These are phyloP conservation scores for Akanthomyces dipterigenus DNA, from an alignment of 2,329 filamentous ascomycete species.

Conservation along the genomic window DNA sequence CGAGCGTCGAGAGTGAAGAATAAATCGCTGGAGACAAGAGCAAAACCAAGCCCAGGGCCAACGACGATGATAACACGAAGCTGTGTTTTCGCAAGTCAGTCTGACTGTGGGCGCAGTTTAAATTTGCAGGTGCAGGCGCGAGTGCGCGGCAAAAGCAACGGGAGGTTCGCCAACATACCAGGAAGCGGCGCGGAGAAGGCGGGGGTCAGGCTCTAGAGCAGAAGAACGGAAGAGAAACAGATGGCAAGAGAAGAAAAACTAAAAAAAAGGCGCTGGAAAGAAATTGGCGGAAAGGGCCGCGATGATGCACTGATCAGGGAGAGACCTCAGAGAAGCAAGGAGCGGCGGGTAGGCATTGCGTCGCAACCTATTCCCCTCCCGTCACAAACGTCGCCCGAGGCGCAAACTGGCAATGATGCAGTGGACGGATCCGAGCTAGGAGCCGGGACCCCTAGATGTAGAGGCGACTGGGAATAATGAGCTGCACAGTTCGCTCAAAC, in stretches of 20 bases:
- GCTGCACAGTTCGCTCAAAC: not conserved
- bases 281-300: not conserved
- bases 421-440: too few species aligned
- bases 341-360: constrained; percentile 5
- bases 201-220: not conserved
- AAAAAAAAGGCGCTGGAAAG: not conserved
- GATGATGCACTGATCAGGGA: not conserved
- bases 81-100: not conserved
- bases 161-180: not conserved
- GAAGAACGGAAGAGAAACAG: not conserved
- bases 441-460: not conserved
- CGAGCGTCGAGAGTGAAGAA: not conserved
- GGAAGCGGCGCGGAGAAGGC: not conserved
- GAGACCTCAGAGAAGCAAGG: not conserved
- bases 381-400: not conserved
- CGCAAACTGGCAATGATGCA: not conserved
- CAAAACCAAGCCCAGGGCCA: not conserved
- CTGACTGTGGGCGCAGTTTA: not conserved
- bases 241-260: not conserved
- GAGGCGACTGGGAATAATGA: not conserved
- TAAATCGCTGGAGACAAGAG: not conserved
- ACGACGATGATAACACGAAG: not conserved
- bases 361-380: constrained; percentile 10
- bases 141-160: not conserved
- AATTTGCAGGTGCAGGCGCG: constrained; percentile 7